Base-by-base conservation (phyloP, 768 basidiomycete species). In the Grammothele lineata region DNA sequence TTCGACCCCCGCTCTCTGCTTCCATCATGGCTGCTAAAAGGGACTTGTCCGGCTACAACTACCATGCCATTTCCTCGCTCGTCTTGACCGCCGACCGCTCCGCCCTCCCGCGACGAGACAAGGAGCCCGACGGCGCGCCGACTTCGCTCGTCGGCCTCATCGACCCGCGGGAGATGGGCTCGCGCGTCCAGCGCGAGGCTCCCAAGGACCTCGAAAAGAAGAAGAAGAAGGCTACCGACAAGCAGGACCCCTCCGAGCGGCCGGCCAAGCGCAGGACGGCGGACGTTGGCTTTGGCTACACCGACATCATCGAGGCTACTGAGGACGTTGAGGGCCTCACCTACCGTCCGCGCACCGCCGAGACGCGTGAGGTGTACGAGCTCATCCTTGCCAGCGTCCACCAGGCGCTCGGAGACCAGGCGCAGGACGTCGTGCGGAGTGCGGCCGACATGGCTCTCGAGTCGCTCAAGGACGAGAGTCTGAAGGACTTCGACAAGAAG, bases 401-500 rank as follows among this genome's bases (percentile, higher is more conserved):
- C 62, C 76, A 76, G 7, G 70, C 81, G 1, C 79, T 98, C 10
- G 95, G 94, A 0, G 96, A 96, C 68, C 93, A 95, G 62, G 90
- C 93, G 0, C 93, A 96, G 63, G 94, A 97, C 54, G 84, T 98
- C 58, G 84, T 99, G 39, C 85, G 95, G 17, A 92, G 88, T 54
- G 96, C 96, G 1, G 88, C 96, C n/a, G 95, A 99, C 66, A 78
- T 80, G 0, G 85, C 94, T 1, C 69, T 99, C 39, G 92, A 94
- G 67, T 76, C 79, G 4, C 74, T 98, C 54, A 98, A 97, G 70
- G 86, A 77, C 56, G 92, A 96, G 56, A 74, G 75, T 48, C 63
- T 92, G 69, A 95, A 93, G 68, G 94, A 97, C 62, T 94, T 97
- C 58, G 95, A 97, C 74, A 94, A 93, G 76, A 95, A 97, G 68